Conservation (phyloP, 352 stramenopile genomes). For the Phytophthora sp. region DNA sequence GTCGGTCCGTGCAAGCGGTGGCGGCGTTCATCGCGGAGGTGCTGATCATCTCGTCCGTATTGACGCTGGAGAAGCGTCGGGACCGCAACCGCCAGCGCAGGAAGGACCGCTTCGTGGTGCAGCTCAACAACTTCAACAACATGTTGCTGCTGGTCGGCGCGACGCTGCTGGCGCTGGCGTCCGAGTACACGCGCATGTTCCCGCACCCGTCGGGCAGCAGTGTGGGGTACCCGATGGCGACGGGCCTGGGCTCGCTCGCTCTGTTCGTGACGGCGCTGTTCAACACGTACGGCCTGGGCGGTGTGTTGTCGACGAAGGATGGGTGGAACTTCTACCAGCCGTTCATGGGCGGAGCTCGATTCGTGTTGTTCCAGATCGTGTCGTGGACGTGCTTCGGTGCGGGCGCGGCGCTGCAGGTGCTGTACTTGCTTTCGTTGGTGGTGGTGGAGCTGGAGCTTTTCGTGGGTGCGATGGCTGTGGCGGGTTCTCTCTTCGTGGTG, state of each 20-base stretch:
- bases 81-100: slow-evolving; percentile 38
- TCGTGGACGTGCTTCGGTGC: slow-evolving; percentile 83
- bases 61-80: slow-evolving; percentile 61
- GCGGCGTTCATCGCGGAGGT: slow-evolving; percentile 75
- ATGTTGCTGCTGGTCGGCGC: slow-evolving; percentile 80
- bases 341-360: slow-evolving; percentile 75
- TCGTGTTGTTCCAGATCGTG: slow-evolving; percentile 78
- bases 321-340: slow-evolving; percentile 88
- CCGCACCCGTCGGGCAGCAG: slow-evolving; percentile 39
- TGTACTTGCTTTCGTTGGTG: slow-evolving; percentile 82
- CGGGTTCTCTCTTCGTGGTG: slow-evolving; percentile 63
- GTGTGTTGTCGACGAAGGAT: slow-evolving; percentile 71
- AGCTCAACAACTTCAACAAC: slow-evolving; percentile 90
- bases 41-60: slow-evolving; percentile 79
- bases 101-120: slow-evolving; percentile 63
- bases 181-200: slow-evolving; percentile 60
- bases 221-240: slow-evolving; percentile 56
- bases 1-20: slow-evolving; percentile 60
- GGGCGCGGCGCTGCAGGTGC: slow-evolving; percentile 66
- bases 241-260: slow-evolving; percentile 63
- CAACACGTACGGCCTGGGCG: slow-evolving; percentile 86
- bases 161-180: slow-evolving; percentile 60
- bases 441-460: slow-evolving; percentile 84
- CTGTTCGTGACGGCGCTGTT: slow-evolving; percentile 80
- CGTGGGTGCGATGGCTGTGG: slow-evolving; percentile 72